These are phyloP conservation scores for Dothidotthia symphoricarpi DNA, from an alignment of 2,329 filamentous ascomycete genomes.

Conservation along the genomic window DNA sequence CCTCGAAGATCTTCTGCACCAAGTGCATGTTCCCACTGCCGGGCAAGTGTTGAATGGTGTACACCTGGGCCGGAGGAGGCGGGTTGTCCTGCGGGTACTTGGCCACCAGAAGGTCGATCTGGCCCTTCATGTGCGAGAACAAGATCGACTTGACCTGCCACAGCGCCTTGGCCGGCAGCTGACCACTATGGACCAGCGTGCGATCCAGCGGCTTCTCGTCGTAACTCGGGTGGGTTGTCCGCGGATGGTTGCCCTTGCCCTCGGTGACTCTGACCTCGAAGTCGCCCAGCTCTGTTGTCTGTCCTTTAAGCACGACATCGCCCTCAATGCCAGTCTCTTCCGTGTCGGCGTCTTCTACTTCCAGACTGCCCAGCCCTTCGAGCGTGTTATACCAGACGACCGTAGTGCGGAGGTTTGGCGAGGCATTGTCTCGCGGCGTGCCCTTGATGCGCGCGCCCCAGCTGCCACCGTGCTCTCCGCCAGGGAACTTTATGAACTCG, in stretches of 20 bases:
- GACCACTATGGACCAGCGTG: slow-evolving; percentile 72
- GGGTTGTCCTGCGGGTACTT: slow-evolving; percentile 61
- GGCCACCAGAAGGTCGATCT: slow-evolving; percentile 59
- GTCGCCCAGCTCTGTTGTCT: slow-evolving; percentile 68
- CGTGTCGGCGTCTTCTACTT: slow-evolving; percentile 54
- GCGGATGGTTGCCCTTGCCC: slow-evolving; percentile 62
- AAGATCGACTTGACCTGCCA: slow-evolving; percentile 78
- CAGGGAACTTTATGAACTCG: slow-evolving; percentile 88
- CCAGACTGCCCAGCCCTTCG: slow-evolving; percentile 70
- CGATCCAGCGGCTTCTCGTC: slow-evolving; percentile 69
- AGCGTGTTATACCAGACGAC: slow-evolving; percentile 79
- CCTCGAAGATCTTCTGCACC: slow-evolving; percentile 87
- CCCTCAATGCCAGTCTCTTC: slow-evolving; percentile 53
- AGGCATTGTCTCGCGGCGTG: slow-evolving; percentile 66
- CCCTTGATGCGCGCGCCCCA: slow-evolving; percentile 92
- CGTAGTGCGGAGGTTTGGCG: slow-evolving; percentile 67
- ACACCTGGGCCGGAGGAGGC: slow-evolving; percentile 81
- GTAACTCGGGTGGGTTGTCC: slow-evolving; percentile 61
- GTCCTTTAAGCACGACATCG: slow-evolving; percentile 68
- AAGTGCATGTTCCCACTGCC: slow-evolving; percentile 77
- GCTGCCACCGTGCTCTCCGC: slow-evolving; percentile 79
- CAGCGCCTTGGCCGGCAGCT: slow-evolving; percentile 64
- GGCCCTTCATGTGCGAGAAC: slow-evolving; percentile 63
- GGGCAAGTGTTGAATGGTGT: slow-evolving; percentile 70
- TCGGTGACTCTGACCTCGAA: slow-evolving; percentile 77